phyloP scores from a whole-genome alignment of 2,329 filamentous ascomycete species.

The Penicillium occitanis region DNA sequence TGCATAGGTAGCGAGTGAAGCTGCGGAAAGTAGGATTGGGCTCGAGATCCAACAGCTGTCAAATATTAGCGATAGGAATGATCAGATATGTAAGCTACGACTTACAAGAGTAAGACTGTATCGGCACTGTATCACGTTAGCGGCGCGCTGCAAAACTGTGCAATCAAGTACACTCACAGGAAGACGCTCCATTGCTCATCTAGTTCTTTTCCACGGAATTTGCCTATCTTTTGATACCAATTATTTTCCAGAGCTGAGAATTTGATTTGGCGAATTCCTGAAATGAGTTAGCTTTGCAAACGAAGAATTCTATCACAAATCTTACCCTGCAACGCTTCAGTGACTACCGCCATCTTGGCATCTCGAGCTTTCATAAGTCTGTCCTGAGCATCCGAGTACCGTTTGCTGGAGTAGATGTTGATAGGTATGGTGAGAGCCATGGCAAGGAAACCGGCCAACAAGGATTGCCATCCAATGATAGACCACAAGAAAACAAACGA shows the following conservation, averaged over 20 bases:
- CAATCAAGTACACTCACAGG: constrained; percentile 57
- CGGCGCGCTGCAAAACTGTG: neutral
- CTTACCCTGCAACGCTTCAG: constrained; percentile 71
- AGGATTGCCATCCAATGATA: constrained; percentile 70
- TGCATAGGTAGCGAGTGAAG: constrained; percentile 69
- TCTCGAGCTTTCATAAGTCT: constrained; percentile 73
- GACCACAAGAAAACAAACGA: constrained; percentile 64
- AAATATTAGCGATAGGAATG: constrained; percentile 47
- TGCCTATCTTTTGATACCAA: constrained; percentile 70
- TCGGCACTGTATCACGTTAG: constrained; percentile 12
- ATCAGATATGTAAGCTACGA: neutral
- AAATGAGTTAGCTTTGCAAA: neutral
- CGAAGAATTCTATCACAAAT: neutral
- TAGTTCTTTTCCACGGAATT: constrained; percentile 66
- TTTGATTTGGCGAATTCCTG: constrained; percentile 76
- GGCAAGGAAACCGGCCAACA: constrained; percentile 64
- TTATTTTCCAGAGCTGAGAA: constrained; percentile 73
- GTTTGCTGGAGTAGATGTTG: constrained; percentile 66
- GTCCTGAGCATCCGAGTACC: constrained; percentile 65
- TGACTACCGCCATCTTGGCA: constrained; percentile 71
- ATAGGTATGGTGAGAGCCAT: constrained; percentile 66
- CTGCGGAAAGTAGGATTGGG: constrained; percentile 70
- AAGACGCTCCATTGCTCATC: constrained; percentile 66
- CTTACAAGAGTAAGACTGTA: constrained; percentile 17
- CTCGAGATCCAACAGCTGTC: constrained; percentile 70